Percentiles rank a stretch among this genome's conserved stretches.
Conservation (phyloP, 73 alveolate genomes). For the Paraurostyla sp. region DNA sequence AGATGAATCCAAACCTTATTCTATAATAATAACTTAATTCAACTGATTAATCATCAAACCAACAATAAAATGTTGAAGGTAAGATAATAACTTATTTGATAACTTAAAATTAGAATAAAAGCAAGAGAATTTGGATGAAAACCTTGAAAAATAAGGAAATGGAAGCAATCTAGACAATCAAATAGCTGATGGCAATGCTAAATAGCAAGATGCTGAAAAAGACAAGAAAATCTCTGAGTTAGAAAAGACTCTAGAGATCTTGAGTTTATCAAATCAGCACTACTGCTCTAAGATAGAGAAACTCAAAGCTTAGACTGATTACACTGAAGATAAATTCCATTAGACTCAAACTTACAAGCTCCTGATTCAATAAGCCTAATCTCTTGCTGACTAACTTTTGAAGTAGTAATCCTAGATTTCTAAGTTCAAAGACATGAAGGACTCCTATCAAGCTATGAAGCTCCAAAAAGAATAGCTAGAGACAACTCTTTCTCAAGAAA, state of each 20-base stretch:
- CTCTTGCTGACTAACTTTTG: neutral
- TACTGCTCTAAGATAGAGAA: conserved; percentile 11
- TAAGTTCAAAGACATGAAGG: neutral
- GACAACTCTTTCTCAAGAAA: neutral
- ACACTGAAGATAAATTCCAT: conserved; percentile 18
- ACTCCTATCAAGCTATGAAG: neutral
- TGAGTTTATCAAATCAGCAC: neutral
- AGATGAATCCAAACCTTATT: neutral
- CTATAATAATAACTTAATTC: conserved; percentile 5
- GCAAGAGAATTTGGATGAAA: neutral
- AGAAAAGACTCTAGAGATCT: neutral
- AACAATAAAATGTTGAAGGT: neutral
- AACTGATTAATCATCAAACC: conserved; percentile 17
- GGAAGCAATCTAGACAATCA: neutral
- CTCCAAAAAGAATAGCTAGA: neutral
- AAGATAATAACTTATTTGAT: neutral
- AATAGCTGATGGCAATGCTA: neutral
- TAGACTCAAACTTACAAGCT: neutral
- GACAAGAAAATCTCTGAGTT: conserved; percentile 7
- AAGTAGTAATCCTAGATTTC: neutral
- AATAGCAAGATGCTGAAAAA: neutral
- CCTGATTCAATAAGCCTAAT: neutral
- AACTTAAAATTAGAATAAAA: conserved; percentile 18
- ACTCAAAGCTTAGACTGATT: neutral
- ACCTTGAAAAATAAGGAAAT: neutral